Percentiles rank a stretch among this genome's conserved stretches.
Conservation (phyloP, 1,139 yeast genomes). For the Suhomyces atakaporum region DNA sequence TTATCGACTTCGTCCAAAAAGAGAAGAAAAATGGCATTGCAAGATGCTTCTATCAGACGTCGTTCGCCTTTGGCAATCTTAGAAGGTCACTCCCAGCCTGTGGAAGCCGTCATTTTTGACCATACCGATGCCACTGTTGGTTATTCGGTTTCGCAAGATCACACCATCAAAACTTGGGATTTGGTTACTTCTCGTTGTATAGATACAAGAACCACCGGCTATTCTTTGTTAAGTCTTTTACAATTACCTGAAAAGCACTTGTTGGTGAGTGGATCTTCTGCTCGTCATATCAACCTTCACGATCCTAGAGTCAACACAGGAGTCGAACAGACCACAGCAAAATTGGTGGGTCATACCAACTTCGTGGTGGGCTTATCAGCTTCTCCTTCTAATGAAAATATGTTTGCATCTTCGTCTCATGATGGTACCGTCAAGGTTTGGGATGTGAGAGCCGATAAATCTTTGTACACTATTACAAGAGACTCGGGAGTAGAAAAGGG, state of each 20-base stretch:
- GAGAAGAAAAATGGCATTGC: conserved; percentile 78
- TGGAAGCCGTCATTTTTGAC: conserved; percentile 81
- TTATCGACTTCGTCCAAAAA: conserved; percentile 82
- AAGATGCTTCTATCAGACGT: conserved; percentile 75
- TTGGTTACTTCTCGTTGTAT: conserved; percentile 78
- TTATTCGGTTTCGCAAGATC: conserved; percentile 95
- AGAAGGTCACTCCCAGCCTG: conserved; percentile 84
- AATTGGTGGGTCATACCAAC: conserved; percentile 86
- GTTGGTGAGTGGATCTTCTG: conserved; percentile 90
- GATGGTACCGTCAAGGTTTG: conserved; percentile 95
- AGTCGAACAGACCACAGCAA: conserved; percentile 52
- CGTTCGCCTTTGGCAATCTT: conserved; percentile 78
- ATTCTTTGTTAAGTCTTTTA: conserved; percentile 73
- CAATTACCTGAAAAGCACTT: conserved; percentile 67
- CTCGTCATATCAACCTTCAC: conserved; percentile 89
- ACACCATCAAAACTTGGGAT: conserved; percentile 95
- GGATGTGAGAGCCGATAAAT: conserved; percentile 88
- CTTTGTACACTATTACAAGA: conserved; percentile 85
- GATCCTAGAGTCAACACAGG: conserved; percentile 69
- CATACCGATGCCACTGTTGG: conserved; percentile 73
- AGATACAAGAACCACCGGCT: conserved; percentile 89
- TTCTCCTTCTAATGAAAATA: conserved; percentile 72
- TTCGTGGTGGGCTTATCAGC: conserved; percentile 81
- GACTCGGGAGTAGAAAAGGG: conserved; percentile 42
- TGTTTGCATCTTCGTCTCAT: conserved; percentile 88